Conservation (phyloP, 1,284 basidiomycete species). For the Sporisorium graminicola region DNA sequence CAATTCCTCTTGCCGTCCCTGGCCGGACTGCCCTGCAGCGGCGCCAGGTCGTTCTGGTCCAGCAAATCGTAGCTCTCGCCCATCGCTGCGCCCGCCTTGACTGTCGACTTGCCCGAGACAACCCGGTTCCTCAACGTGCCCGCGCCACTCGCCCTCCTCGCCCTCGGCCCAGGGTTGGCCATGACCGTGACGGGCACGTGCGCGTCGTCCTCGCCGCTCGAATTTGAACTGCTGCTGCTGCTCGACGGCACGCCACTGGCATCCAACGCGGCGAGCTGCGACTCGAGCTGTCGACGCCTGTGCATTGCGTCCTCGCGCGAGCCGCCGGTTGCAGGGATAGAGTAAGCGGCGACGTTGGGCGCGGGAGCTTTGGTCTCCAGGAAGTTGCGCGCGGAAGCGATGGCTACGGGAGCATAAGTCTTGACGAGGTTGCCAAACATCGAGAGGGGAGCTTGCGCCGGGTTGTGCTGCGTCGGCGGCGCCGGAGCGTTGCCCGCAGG, state of each 20-base stretch:
- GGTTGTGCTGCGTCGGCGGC: constrained; percentile 45
- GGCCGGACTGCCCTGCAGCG: constrained; percentile 6
- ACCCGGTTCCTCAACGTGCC: constrained; percentile 25
- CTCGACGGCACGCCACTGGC: constrained; percentile 18
- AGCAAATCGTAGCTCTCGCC: constrained; percentile 49
- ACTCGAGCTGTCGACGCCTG: constrained; percentile 31
- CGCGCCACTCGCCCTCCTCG: constrained; percentile 1
- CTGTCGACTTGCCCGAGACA: constrained; percentile 12
- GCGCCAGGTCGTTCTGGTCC: constrained; percentile 38
- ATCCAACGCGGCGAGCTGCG: constrained; percentile 39
- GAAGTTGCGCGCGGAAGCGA: constrained; percentile 29
- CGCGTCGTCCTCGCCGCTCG: constrained; percentile 6
- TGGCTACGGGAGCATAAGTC: constrained; percentile 40
- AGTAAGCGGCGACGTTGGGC: constrained; percentile 21
- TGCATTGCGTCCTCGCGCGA: constrained; percentile 26
- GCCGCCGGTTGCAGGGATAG: constrained; percentile 7
- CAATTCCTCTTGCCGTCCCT: constrained; percentile 10
- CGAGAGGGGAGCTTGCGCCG: constrained; percentile 29
- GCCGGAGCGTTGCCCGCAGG: constrained; percentile 13
- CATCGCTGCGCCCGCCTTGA: constrained; percentile 23
- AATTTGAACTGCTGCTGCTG: constrained; percentile 16
- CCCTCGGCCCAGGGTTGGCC: constrained; percentile 13
- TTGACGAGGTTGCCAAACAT: constrained; percentile 42
- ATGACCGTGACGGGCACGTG: constrained; percentile 20
- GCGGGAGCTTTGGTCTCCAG: constrained; percentile 34